Evolutionary conservation across 768 basidiomycete species (phyloP), one percentile per base, ranked within the genome.

Genomic region (Suillus brevipes): DNA sequence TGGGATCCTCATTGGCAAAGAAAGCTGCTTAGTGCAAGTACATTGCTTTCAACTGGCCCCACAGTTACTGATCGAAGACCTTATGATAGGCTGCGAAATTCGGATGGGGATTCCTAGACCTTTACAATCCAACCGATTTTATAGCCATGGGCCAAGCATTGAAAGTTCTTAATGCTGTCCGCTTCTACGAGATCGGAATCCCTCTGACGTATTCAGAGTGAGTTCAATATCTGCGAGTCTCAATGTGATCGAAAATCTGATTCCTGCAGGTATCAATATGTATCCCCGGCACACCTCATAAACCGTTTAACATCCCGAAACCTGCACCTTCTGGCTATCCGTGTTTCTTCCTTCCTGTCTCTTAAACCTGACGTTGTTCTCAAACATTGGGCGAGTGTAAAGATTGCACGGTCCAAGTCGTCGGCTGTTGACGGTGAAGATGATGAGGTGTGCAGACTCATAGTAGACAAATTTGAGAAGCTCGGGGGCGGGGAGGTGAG

Each of bases 311-410:
- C 94, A 8, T 84, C 94, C 0, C 89, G 95, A 16, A 94, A 94
- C 67, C 82, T 95, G 66, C 96, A 99, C 72, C 85, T 98, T 1
- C 88, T 99, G 53, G 95, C 97, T 9, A 86, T 99, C 20, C 89
- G 95, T 31, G 89, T 99, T 67, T 95, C 96, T 3, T 83, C 87
- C 1, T 95, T 89, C 77, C 84, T 99, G 37, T 84, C 85, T 18
- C 81, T 99, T 53, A 90, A 92, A 60, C 91, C 95, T 1, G 91
- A 95, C 67, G 84, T 87, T 0, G 95, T 99, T 1, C 80, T 99
- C 49, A 92, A 89, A 67, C 97, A 99, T 73, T 99, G 97, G 97
- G 97, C 97, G 1, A 89, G 88, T 65, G 90, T 94, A 1, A 97
- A 97, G 77, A 97, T 99, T 64, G 75, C 87, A 57, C 86, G 85